These are phyloP conservation scores for Botrytis elliptica DNA, from an alignment of 2,329 filamentous ascomycete genomes.

Conservation along the genomic window DNA sequence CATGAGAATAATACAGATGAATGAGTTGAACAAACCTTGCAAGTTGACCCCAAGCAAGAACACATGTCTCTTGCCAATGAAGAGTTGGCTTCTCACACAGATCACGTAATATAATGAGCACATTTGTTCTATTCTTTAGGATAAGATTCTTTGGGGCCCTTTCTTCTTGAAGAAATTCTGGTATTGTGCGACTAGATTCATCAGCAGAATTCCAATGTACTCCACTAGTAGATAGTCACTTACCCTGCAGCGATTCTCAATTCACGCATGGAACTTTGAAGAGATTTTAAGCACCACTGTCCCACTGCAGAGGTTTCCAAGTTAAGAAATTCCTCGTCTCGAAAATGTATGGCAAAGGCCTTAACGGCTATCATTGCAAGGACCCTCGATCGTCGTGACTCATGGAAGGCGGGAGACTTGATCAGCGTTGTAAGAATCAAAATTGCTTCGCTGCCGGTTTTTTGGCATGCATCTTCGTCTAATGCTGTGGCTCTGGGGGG, in stretches of 20 bases:
- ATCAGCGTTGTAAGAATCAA: conserved; percentile 48
- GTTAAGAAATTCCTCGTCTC: conserved; percentile 58
- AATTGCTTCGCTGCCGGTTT: conserved; percentile 43
- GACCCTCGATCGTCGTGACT: conserved; percentile 62
- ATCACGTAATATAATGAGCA: conserved; percentile 68
- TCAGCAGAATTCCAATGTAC: conserved; percentile 11
- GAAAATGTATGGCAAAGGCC: conserved; percentile 66
- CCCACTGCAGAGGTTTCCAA: conserved; percentile 67
- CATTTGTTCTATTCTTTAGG: conserved; percentile 65
- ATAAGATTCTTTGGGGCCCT: conserved; percentile 43
- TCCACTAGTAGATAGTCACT: conserved; percentile 19
- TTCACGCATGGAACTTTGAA: conserved; percentile 83
- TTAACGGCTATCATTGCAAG: conserved; percentile 70
- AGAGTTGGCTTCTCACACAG: conserved; percentile 68
- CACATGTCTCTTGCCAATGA: conserved; percentile 75
- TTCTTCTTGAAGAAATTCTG: conserved; percentile 59
- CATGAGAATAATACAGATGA: not conserved
- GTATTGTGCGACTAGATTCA: conserved; percentile 56
- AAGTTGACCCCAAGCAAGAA: conserved; percentile 82
- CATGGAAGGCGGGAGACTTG: conserved; percentile 46
- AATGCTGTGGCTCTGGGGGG: conserved; percentile 23
- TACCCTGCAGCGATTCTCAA: conserved; percentile 77
- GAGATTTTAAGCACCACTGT: conserved; percentile 76
- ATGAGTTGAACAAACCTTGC: conserved; percentile 54
- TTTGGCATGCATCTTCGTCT: conserved; percentile 27